These are phyloP conservation scores for Plasmodium blacklocki DNA, from an alignment of 169 alveolate genomes.

Conservation along the genomic window DNA sequence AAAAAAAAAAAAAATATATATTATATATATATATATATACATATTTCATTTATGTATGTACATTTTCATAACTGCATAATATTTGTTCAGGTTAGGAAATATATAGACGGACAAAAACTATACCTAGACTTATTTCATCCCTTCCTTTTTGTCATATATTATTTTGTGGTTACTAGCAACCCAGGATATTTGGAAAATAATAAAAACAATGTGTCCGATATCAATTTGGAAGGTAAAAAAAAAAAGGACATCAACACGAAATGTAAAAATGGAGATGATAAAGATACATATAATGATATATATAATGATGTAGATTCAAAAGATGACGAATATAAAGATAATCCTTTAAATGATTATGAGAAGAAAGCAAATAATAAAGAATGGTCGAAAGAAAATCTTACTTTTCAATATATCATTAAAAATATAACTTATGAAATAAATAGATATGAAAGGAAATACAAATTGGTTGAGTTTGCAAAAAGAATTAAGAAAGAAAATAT, in stretches of 20 bases:
- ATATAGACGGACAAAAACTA: background rate
- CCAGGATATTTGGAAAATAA: constrained; percentile 45
- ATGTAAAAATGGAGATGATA: background rate
- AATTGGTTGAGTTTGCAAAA: constrained; percentile 14
- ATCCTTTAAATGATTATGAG: background rate
- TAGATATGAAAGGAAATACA: constrained; percentile 29
- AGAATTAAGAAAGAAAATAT: constrained; percentile 28
- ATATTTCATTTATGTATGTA: background rate
- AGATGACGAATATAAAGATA: background rate
- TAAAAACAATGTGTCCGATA: background rate
- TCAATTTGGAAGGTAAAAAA: background rate
- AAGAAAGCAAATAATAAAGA: background rate
- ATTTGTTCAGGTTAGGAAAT: constrained; percentile 10
- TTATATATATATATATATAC: background rate
- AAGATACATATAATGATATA: background rate
- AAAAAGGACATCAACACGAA: background rate
- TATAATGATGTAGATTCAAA: background rate
- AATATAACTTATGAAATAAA: constrained; percentile 41
- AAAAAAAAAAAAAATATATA: background rate
- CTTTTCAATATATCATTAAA: constrained; percentile 27
- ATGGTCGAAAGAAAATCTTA: constrained; percentile 2
- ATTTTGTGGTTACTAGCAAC: constrained; percentile 47
- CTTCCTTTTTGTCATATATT: constrained; percentile 25
- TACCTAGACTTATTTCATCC: constrained; percentile 38
- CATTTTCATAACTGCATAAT: too few species aligned